Percentiles rank a stretch among this genome's conserved stretches.
These are phyloP conservation scores for Kandelia obovata DNA, from an alignment of 345 rosid genomes.

Conservation along the genomic window DNA sequence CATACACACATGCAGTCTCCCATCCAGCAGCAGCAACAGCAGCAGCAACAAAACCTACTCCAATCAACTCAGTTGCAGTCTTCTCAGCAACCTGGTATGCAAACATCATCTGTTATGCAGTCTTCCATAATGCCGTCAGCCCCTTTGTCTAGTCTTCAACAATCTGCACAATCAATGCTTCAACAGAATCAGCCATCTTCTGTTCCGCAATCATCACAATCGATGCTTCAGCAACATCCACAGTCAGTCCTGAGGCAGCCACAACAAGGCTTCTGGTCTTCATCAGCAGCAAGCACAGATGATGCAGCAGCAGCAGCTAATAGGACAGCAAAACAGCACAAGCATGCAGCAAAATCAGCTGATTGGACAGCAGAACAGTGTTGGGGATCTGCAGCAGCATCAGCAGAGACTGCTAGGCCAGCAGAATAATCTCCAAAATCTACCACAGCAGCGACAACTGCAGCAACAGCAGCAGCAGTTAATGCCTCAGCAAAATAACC, in stretches of 20 bases:
- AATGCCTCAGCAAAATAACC: slow-evolving; percentile 44
- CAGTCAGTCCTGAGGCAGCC: slow-evolving; percentile 61
- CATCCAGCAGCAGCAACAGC: too few species aligned
- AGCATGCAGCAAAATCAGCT: slow-evolving; percentile 66
- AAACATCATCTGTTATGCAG: slow-evolving; percentile 63
- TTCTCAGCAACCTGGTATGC: slow-evolving; percentile 69
- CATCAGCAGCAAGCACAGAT: slow-evolving; percentile 74
- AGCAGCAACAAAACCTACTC: slow-evolving; percentile 48
- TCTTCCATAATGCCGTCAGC: slow-evolving; percentile 51
- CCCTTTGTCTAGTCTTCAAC: slow-evolving; percentile 59
- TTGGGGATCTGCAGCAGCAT: slow-evolving; percentile 82
- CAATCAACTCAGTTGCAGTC: slow-evolving; percentile 68
- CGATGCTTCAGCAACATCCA: slow-evolving; percentile 77
- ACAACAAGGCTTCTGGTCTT: slow-evolving; percentile 55
- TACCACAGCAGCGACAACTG: slow-evolving; percentile 49
- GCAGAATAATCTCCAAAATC: slow-evolving; percentile 62
- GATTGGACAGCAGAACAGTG: slow-evolving; percentile 57
- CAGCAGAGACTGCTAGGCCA: slow-evolving; percentile 65
- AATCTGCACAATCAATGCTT: slow-evolving; percentile 66
- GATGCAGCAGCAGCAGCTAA: slow-evolving; percentile 58
- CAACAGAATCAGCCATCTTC: slow-evolving; percentile 75
- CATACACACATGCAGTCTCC: slow-evolving; percentile 63
- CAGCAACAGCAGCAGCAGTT: slow-evolving; percentile 55
- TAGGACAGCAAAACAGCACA: slow-evolving; percentile 57
- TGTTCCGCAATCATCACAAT: slow-evolving; percentile 61